Base-by-base conservation (phyloP, 768 basidiomycete genomes). In the Infundibulicybe gibba region DNA sequence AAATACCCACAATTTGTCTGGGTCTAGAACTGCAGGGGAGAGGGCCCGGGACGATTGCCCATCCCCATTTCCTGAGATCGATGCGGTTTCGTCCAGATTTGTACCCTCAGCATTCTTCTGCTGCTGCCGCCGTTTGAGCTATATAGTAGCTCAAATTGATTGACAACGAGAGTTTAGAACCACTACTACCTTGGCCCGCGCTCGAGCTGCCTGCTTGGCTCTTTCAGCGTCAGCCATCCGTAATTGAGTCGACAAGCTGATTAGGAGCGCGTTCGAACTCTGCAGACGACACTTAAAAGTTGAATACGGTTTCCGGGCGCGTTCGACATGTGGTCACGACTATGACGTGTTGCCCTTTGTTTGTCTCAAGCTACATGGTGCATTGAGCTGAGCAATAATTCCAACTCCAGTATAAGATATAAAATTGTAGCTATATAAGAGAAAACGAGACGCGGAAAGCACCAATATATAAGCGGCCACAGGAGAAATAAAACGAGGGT, bases 181-280 rank as follows among this genome's bases (percentile, higher is more conserved):
- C 33, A 38, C 31, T 35, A 51, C 17, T 61, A 91, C 90, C 80
- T 93, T 59, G 41, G 87, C 89, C 64, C 87, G 89, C 46, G 87
- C 90, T 51, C 90, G 80, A 2, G 90, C 90, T 46, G 90, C 80
- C 66, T 87, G 90, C 13, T 80, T 81, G 44, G 87, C 87, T 50
- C 90, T 80, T 51, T 92, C 90, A 49, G 83, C 81, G 56, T 89
- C 89, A 19, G 82, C 74, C 80, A 75, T 80, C 12, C n/a, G n/a
- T n/a, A n/a, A n/a, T n/a, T n/a, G n/a, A 4, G 20, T 49, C 44
- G 43, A 4, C 35, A 19, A 25, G 25, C 25, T 25, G 25, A 25
- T 8, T 25, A 8, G 25, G 25, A 25, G 25, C 25, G 25, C 25
- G 25, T 25, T 25, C 4, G 8, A 25, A 25, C 25, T 25, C 8